Evolutionary conservation across 352 stramenopile species (phyloP).

Genomic region (Globisporangium radiosum): DNA sequence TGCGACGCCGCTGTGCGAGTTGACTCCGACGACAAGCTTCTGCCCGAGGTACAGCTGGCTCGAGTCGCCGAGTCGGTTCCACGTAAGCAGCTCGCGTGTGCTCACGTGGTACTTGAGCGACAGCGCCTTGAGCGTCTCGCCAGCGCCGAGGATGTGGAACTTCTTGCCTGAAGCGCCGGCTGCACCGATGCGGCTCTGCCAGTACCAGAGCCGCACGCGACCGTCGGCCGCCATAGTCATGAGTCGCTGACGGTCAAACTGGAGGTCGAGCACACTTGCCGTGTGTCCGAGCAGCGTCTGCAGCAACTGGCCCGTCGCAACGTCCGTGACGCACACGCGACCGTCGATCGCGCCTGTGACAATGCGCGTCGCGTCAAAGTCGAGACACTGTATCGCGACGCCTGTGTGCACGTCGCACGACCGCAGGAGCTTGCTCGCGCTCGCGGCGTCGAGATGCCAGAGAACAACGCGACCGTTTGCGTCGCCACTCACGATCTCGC

Average conservation of each 20-base stretch:
- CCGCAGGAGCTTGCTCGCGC: slow-evolving; percentile 44
- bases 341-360: slow-evolving; percentile 48
- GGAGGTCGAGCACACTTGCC: slow-evolving; percentile 45
- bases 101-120: slow-evolving; percentile 78
- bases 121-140: slow-evolving; percentile 61
- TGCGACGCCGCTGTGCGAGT: slow-evolving; percentile 24
- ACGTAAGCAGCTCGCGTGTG: slow-evolving; percentile 53
- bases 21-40: slow-evolving; percentile 63
- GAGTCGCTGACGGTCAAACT: slow-evolving; percentile 65
- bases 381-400: slow-evolving; percentile 47
- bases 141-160: slow-evolving; percentile 52
- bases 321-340: slow-evolving; percentile 65
- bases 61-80: slow-evolving; percentile 66
- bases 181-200: slow-evolving; percentile 42
- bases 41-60: slow-evolving; percentile 71
- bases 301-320: slow-evolving; percentile 58
- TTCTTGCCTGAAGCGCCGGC: slow-evolving; percentile 45
- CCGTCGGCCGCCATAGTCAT: slow-evolving; percentile 62
- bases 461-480: slow-evolving; percentile 48
- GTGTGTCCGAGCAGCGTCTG: slow-evolving; percentile 57
- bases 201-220: slow-evolving; percentile 58
- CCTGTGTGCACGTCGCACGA: slow-evolving; percentile 51
- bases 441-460: slow-evolving; percentile 58
- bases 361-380: slow-evolving; percentile 74
- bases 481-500: slow-evolving; percentile 73